phyloP scores from a whole-genome alignment of 768 basidiomycete genomes.

The Pleurotus ostreatus region DNA sequence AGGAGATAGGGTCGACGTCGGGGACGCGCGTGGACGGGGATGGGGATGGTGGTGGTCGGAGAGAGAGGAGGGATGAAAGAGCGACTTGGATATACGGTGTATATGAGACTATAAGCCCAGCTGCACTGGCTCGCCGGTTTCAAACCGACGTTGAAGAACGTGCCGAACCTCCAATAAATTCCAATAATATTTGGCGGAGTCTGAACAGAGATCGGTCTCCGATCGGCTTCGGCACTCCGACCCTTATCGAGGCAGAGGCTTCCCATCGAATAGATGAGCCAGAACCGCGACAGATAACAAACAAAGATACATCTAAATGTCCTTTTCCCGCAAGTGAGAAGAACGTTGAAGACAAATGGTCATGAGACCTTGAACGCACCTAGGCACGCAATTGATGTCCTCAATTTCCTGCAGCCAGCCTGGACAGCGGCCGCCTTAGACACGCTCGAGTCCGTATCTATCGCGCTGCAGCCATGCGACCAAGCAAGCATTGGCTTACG shows the following conservation, averaged over 20 bases:
- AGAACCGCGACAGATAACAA: no score
- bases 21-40: background rate
- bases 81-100: constrained; percentile 6
- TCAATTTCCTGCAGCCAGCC: background rate
- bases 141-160: constrained; percentile 5
- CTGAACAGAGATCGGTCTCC: background rate
- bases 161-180: background rate
- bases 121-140: constrained; percentile 2
- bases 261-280: no score
- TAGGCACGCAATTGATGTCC: background rate
- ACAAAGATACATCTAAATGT: no score
- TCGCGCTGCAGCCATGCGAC: background rate
- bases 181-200: constrained; percentile 2
- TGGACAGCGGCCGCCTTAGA: background rate
- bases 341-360: no score
- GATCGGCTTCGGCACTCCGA: constrained; percentile 6
- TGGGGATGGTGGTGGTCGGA: constrained; percentile 14
- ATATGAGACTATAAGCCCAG: no score
- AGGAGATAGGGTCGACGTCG: background rate
- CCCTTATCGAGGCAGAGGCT: background rate
- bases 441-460: constrained; percentile 2
- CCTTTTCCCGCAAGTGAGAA: no score
- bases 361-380: background rate
- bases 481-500: no score
- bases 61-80: constrained; percentile 18